Conservation (phyloP, 805 yeast genomes). For the Starmerella riodocensis region DNA sequence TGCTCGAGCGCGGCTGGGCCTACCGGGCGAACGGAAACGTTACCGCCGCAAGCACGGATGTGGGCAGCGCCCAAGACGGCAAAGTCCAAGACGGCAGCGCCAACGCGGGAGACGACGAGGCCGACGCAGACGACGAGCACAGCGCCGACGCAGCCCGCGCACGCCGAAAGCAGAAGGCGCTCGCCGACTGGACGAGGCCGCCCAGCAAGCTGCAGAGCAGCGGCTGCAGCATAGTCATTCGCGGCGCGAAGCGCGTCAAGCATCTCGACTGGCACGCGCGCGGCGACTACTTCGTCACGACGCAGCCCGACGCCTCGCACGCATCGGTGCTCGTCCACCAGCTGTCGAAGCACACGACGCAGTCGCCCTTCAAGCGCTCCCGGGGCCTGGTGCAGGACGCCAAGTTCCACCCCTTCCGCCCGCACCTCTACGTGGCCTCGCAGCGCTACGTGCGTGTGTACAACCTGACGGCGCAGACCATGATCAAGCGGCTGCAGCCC, state of each 20-base stretch:
- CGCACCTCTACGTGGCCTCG: slow-evolving; percentile 84
- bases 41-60: slow-evolving; percentile 15
- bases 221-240: slow-evolving; percentile 64
- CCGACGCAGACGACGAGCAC: slow-evolving; percentile 29
- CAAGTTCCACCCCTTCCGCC: slow-evolving; percentile 91
- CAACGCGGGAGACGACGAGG: slow-evolving; percentile 14
- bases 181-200: slow-evolving; percentile 74
- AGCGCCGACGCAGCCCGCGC: slow-evolving; percentile 19
- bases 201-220: slow-evolving; percentile 41
- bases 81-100: neutral
- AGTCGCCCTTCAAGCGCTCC: slow-evolving; percentile 85
- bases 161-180: slow-evolving; percentile 22
- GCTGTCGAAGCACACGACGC: slow-evolving; percentile 83
- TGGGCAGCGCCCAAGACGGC: too few species aligned
- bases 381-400: slow-evolving; percentile 94
- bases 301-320: slow-evolving; percentile 86
- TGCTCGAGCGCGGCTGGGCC: slow-evolving; percentile 86
- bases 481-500: slow-evolving; percentile 75
- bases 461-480: slow-evolving; percentile 72
- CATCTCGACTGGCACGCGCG: slow-evolving; percentile 89
- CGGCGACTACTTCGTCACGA: slow-evolving; percentile 93
- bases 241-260: slow-evolving; percentile 53
- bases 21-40: slow-evolving; percentile 36
- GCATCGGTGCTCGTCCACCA: slow-evolving; percentile 89
- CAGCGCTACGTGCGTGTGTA: slow-evolving; percentile 86